Conservation (phyloP, 805 yeast genomes). For the Sugiyamaella lignohabitans region DNA sequence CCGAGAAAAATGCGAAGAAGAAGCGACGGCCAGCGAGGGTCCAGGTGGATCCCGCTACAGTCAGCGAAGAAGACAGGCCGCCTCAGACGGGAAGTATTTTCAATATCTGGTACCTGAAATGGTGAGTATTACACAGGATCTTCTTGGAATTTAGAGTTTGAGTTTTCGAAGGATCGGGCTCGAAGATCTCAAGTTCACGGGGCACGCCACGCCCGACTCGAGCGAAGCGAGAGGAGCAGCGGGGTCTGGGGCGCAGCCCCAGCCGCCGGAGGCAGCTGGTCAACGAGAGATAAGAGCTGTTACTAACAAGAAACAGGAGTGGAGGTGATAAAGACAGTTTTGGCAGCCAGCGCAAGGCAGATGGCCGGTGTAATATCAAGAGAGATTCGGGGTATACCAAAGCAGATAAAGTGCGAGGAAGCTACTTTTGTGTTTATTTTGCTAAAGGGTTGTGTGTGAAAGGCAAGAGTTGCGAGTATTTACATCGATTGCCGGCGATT, state of each 20-base stretch:
- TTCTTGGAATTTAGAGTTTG: too few species aligned
- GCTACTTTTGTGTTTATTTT: slow-evolving; percentile 71
- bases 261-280: too few species aligned
- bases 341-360: slow-evolving; percentile 42
- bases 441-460: slow-evolving; percentile 82
- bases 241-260: too few species aligned
- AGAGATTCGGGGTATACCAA: slow-evolving; percentile 70
- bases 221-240: too few species aligned
- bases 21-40: slow-evolving; percentile 46
- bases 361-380: slow-evolving; percentile 51
- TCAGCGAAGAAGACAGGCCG: slow-evolving; percentile 54
- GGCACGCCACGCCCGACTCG: too few species aligned
- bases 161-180: not conserved
- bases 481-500: slow-evolving; percentile 65
- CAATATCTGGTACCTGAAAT: slow-evolving; percentile 82
- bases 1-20: too few species aligned
- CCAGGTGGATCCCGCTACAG: slow-evolving; percentile 62
- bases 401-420: slow-evolving; percentile 46
- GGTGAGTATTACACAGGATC: too few species aligned
- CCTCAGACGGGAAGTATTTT: slow-evolving; percentile 75
- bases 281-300: too few species aligned
- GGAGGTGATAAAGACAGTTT: slow-evolving; percentile 52
- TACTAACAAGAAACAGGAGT: too few species aligned
- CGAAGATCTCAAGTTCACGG: not conserved
- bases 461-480: slow-evolving; percentile 68